A percentile compares a stretch with the other conserved stretches of the same genome.
Conservation (phyloP, 768 basidiomycete species). For the Russula griseocarnosa region DNA sequence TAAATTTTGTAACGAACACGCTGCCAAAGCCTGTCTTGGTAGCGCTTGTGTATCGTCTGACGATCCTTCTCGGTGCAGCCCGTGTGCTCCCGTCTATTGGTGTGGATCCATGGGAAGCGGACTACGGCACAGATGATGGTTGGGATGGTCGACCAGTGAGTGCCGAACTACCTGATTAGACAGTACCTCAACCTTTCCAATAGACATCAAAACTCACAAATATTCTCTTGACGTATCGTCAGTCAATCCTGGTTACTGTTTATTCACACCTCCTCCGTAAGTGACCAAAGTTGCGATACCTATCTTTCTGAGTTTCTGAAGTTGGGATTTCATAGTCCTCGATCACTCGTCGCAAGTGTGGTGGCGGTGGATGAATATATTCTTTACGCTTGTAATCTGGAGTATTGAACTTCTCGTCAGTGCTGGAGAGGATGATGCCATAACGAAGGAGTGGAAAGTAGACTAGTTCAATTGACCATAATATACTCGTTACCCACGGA, state of each 20-base stretch:
- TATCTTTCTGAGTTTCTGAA: not conserved
- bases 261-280: slow-evolving; percentile 81
- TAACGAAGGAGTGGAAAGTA: slow-evolving; percentile 72
- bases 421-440: slow-evolving; percentile 56
- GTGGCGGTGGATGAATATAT: slow-evolving; percentile 92
- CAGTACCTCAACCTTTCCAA: slow-evolving; percentile 19
- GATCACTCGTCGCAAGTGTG: slow-evolving; percentile 89
- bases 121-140: slow-evolving; percentile 54
- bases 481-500: not conserved
- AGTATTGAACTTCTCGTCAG: slow-evolving; percentile 75
- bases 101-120: slow-evolving; percentile 71
- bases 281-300: slow-evolving; percentile 34
- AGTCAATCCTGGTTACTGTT: slow-evolving; percentile 79
- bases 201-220: slow-evolving; percentile 75
- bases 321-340: slow-evolving; percentile 48
- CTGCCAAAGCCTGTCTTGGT: slow-evolving; percentile 81
- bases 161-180: slow-evolving; percentile 9
- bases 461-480: slow-evolving; percentile 32
- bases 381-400: slow-evolving; percentile 82
- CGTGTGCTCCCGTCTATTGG: slow-evolving; percentile 82
- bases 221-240: slow-evolving; percentile 75
- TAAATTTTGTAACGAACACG: slow-evolving; percentile 80
- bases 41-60: slow-evolving; percentile 74
- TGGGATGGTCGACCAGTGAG: slow-evolving; percentile 75
- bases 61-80: slow-evolving; percentile 76